Percentiles rank a stretch among this genome's conserved stretches.
Conservation (phyloP, 148 eudicot genomes). For the Rhododendron griersonianum region DNA sequence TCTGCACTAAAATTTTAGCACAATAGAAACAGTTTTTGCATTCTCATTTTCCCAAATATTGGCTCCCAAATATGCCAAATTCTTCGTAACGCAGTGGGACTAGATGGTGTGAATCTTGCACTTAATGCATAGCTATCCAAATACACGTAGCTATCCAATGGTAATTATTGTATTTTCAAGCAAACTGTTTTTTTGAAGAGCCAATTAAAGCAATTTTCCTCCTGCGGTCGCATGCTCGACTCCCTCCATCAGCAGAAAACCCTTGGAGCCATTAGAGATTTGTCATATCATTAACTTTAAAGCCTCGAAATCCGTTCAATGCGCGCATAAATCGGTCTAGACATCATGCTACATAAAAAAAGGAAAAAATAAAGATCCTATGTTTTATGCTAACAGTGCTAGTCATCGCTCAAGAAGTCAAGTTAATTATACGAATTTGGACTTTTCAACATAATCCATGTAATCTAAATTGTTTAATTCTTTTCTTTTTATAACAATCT, state of each 20-base stretch:
- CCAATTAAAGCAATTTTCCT: not conserved
- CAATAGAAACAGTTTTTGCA: too few species aligned
- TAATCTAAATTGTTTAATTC: not conserved
- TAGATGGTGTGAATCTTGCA: not conserved
- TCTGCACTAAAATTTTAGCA: too few species aligned
- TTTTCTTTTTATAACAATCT: not conserved
- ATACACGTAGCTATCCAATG: not conserved
- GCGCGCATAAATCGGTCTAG: accelerated
- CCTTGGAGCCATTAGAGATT: not conserved
- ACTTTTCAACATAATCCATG: not conserved
- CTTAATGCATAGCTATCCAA: not conserved
- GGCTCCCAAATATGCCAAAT: not conserved
- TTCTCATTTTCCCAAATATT: too few species aligned
- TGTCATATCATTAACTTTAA: not conserved
- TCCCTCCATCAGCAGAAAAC: not conserved
- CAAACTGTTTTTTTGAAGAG: too few species aligned
- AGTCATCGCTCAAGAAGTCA: not conserved
- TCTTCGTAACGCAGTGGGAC: not conserved
- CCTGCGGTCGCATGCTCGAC: not conserved
- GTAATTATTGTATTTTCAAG: too few species aligned
- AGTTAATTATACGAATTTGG: not conserved
- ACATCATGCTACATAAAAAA: not conserved
- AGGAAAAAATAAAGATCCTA: not conserved
- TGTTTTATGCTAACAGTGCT: not conserved
- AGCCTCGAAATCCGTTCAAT: not conserved